A percentile compares a stretch with the other conserved stretches of the same genome.
phyloP scores from a whole-genome alignment of 2,329 filamentous ascomycete genomes.

The Cytospora piceae region DNA sequence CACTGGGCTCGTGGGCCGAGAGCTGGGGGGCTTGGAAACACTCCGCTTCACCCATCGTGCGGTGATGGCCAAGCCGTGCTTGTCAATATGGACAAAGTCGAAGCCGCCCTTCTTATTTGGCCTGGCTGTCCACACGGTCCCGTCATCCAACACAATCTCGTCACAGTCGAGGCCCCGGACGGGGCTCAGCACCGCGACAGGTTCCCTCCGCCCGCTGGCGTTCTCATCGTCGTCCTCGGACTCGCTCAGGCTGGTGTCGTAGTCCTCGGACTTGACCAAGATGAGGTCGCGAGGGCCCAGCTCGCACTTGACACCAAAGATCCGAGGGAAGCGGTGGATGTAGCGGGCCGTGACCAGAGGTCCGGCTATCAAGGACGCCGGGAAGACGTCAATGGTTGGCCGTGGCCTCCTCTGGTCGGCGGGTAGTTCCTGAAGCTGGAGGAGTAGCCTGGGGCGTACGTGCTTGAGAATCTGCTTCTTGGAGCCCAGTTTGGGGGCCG shows the following conservation, averaged over 20 bases:
- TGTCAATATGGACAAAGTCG: conserved; percentile 66
- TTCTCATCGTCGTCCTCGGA: conserved; percentile 49
- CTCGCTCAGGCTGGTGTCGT: conserved; percentile 47
- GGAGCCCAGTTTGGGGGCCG: conserved; percentile 60
- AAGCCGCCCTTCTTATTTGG: conserved; percentile 61
- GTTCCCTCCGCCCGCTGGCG: conserved; percentile 41
- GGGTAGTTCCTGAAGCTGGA: conserved; percentile 73
- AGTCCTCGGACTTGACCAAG: conserved; percentile 72
- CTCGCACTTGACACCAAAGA: conserved; percentile 66
- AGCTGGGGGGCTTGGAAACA: conserved; percentile 35
- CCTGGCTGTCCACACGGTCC: conserved; percentile 60
- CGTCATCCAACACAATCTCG: conserved; percentile 70
- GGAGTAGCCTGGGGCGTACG: conserved; percentile 67
- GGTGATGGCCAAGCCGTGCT: conserved; percentile 60
- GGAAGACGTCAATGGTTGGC: conserved; percentile 75
- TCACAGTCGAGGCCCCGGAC: conserved; percentile 55
- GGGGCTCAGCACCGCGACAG: conserved; percentile 72
- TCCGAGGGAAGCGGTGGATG: conserved; percentile 62
- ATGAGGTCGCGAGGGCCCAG: conserved; percentile 72
- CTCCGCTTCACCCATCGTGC: conserved; percentile 70
- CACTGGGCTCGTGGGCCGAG: background rate
- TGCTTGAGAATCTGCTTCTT: conserved; percentile 69
- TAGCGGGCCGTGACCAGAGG: conserved; percentile 62
- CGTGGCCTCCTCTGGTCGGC: conserved; percentile 60
- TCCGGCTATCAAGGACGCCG: conserved; percentile 62